Base-by-base conservation (phyloP, 2,329 filamentous ascomycete species). In the Xylariaceae sp. region DNA sequence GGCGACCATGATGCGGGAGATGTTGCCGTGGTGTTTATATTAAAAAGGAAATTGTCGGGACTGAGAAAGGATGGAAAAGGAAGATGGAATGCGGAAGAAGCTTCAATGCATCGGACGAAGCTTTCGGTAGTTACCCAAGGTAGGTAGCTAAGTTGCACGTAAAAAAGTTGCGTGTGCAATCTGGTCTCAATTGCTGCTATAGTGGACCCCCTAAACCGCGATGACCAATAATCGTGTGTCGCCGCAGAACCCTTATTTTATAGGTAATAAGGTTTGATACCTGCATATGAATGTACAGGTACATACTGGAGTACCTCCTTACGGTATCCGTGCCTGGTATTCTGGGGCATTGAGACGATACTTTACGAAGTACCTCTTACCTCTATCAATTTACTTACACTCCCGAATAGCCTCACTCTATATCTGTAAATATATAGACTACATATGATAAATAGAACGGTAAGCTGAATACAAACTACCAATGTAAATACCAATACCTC, bases 1-100 rank as follows among this genome's bases (percentile, higher is more conserved):
- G 50, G 70, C 68, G 32, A 71, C 70, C 70, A 71, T 72, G 49
- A 43, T 70, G 65, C 56, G 52, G 58, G 43, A 55, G 29, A 4
- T 26, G 23, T 26, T n/a, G 23, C 23, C 23, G 23, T 26, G 23
- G 23, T 26, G 4, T 23, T 7, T 29, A 44, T 12, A 7, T 29
- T n/a, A 23, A 4, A 14, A 44, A 32, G 44, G 40, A 19, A 21
- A 23, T 9, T 26, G 23, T 26, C 23, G 29, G 40, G 20, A 50
- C 2, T 20, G 20, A 9, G 23, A 40, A 16, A 40, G 10, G 23
- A 48, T 20, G 41, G 47, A 49, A 42, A 29, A 41, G 20, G 21
- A 26, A 50, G 42, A 43, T 53, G 50, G 56, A 54, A 57, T 45
- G n/a, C n/a, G 42, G 44, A 52, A 52, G 41, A 42, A 58, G 52